Evolutionary conservation across 2,329 filamentous ascomycete genomes (phyloP).

Genomic region (Colletotrichum sp.): DNA sequence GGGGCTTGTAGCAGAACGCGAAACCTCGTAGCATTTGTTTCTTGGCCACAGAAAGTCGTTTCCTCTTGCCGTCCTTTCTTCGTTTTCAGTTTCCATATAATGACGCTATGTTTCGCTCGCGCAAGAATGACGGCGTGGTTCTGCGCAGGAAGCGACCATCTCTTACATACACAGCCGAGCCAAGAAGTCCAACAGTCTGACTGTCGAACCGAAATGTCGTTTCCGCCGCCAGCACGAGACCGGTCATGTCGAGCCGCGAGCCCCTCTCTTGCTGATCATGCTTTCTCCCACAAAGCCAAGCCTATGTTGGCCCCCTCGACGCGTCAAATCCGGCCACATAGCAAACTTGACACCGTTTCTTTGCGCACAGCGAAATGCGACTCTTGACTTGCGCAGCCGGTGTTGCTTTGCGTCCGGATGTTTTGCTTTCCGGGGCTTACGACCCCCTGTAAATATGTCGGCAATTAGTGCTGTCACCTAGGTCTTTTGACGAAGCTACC

Average conservation of each 20-base stretch:
- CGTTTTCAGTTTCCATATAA: background rate
- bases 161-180: conserved; percentile 10
- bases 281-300: background rate
- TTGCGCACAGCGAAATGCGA: background rate
- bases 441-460: background rate
- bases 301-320: background rate
- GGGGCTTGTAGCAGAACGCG: background rate
- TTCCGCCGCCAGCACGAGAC: background rate
- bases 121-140: background rate
- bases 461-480: background rate
- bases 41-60: background rate
- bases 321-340: background rate
- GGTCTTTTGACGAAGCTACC: background rate
- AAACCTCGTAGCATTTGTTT: background rate
- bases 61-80: background rate
- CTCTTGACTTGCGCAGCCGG: background rate
- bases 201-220: background rate
- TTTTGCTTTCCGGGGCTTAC: background rate
- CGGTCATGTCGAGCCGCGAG: background rate
- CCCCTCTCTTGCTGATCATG: background rate
- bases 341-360: background rate
- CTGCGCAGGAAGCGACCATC: background rate
- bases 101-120: background rate
- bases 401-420: background rate
- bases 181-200: conserved; percentile 1